These are phyloP conservation scores for Chlorella sorokiniana DNA, from an alignment of 139 green algal genomes.

Conservation along the genomic window DNA sequence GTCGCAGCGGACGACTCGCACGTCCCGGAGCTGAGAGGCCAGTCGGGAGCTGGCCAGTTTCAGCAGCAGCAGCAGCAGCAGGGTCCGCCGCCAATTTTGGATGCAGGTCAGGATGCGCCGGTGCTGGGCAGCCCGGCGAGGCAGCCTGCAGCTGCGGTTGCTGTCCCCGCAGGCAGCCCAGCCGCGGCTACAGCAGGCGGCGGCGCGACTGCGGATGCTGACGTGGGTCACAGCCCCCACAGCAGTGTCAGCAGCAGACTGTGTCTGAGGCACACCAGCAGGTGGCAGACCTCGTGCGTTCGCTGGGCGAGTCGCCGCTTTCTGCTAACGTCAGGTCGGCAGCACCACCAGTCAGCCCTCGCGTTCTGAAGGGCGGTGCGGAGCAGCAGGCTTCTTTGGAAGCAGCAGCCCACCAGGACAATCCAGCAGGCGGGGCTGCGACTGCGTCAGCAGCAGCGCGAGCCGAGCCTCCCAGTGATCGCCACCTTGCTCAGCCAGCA, in stretches of 20 bases:
- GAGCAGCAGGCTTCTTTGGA: no score
- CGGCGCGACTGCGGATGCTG: no score
- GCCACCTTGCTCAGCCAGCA: no score
- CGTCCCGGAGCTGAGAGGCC: not conserved
- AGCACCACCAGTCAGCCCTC: no score
- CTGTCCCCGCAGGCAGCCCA: not conserved
- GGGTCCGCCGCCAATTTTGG: not conserved
- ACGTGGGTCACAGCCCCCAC: no score
- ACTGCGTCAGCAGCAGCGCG: not conserved
- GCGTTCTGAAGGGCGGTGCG: no score
- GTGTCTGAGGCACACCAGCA: constrained; percentile 5
- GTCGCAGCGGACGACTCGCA: no score
- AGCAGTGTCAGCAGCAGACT: constrained; percentile 13
- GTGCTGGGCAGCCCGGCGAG: no score
- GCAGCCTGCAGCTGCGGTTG: not conserved
- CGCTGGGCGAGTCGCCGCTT: not conserved
- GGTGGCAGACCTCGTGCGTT: not conserved
- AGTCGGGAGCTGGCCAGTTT: no score
- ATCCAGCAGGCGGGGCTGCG: not conserved
- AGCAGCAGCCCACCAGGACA: not conserved
- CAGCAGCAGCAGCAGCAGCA: not conserved
- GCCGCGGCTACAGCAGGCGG: not conserved
- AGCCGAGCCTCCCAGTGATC: no score
- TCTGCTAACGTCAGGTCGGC: no score
- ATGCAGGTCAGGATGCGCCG: no score